phyloP scores from a whole-genome alignment of 176 grass and related monocot genomes.

The Olyra latifolia region DNA sequence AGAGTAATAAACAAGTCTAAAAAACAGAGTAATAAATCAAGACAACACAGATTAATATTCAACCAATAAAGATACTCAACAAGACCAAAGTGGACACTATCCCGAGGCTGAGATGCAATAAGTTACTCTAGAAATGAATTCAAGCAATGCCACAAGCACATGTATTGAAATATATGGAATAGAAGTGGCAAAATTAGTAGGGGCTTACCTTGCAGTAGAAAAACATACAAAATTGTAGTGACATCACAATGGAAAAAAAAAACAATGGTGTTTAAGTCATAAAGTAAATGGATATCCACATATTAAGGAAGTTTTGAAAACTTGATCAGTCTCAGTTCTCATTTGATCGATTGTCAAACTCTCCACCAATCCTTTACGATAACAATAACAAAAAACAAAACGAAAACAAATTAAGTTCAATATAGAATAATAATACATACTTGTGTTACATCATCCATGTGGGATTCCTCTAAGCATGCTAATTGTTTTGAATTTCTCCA shows the following conservation, averaged over 20 bases:
- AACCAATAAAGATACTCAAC: background rate
- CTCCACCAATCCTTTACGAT: background rate
- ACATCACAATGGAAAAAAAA: background rate
- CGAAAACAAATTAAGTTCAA: background rate
- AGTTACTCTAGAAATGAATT: background rate
- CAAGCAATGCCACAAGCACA: background rate
- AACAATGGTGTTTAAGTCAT: background rate
- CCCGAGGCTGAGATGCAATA: background rate
- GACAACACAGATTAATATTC: background rate
- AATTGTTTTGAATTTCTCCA: conserved; percentile 89
- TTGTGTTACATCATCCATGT: conserved; percentile 92
- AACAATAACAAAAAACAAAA: background rate
- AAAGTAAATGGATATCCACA: background rate
- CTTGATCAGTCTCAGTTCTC: background rate
- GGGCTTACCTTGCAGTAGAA: background rate
- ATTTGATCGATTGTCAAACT: background rate
- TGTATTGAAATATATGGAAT: background rate
- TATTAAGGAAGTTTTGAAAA: background rate
- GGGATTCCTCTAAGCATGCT: conserved; percentile 84
- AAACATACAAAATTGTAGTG: background rate
- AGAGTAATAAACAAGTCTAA: background rate
- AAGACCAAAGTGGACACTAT: background rate
- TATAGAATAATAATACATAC: conserved; percentile 40
- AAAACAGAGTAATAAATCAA: background rate
- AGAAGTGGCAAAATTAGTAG: background rate